Evolutionary conservation across 306 rosid species (phyloP).

Genomic region (Psophocarpus tetragonolobus): DNA sequence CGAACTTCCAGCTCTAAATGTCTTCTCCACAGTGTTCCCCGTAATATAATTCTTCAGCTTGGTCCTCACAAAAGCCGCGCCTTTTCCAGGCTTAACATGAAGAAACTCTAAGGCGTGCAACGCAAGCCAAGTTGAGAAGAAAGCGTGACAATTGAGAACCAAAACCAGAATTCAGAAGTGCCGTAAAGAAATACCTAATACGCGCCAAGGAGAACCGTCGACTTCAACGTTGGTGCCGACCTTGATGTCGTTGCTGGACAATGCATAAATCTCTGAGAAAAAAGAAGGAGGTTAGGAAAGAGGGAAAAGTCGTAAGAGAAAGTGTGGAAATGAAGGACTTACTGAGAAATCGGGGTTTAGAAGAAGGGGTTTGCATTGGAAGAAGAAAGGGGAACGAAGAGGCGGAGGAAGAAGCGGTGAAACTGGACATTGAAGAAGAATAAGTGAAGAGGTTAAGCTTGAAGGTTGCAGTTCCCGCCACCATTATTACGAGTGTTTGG

Average conservation of each 20-base stretch:
- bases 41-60: constrained; percentile 79
- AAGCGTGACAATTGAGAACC: not conserved
- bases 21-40: constrained; percentile 88
- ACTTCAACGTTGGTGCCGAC: constrained; percentile 82
- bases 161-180: not conserved
- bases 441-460: constrained; percentile 46
- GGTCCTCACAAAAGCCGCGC: constrained; percentile 98
- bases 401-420: constrained; percentile 34
- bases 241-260: constrained; percentile 89
- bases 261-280: constrained; percentile 67
- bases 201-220: constrained; percentile 94
- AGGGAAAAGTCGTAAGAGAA: not conserved
- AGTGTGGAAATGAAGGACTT: not conserved
- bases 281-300: not conserved
- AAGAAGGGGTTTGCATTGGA: constrained; percentile 40
- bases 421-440: constrained; percentile 36
- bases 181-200: constrained; percentile 49
- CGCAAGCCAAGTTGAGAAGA: not conserved
- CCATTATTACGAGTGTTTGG: constrained; percentile 3
- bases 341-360: constrained; percentile 55
- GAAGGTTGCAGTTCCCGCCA: constrained; percentile 63
- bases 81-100: constrained; percentile 97
- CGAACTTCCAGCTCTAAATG: constrained; percentile 91
- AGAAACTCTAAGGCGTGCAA: constrained; percentile 70
- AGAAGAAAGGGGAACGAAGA: constrained; percentile 48